These are phyloP conservation scores for Cornus kousa DNA, from an alignment of 148 eudicot species.

Conservation along the genomic window DNA sequence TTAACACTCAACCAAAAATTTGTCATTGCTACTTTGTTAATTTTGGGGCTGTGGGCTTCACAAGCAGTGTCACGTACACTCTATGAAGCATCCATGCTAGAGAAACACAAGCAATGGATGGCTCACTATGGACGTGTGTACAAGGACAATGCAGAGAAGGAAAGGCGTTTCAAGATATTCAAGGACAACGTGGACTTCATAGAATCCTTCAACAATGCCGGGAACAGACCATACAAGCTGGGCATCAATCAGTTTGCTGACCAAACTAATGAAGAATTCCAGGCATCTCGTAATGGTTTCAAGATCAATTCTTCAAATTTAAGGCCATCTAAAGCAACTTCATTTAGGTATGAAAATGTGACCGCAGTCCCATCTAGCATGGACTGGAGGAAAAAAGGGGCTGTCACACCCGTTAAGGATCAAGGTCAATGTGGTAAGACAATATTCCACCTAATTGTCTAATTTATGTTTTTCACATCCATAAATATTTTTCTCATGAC, in stretches of 20 bases:
- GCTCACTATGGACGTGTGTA: conserved; percentile 19
- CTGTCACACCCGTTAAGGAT: conserved; percentile 27
- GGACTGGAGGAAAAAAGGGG: conserved; percentile 33
- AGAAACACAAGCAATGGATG: conserved; percentile 31
- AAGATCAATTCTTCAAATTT: conserved; percentile 8
- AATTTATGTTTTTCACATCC: too few relatives aligned
- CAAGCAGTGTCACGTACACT: conserved; percentile 16
- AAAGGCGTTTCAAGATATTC: conserved; percentile 29
- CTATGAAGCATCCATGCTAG: conserved; percentile 16
- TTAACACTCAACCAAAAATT: conserved; percentile 8
- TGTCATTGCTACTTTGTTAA: conserved; percentile 11
- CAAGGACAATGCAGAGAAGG: conserved; percentile 28
- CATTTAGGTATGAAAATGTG: background rate
- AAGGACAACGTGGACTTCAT: conserved; percentile 24
- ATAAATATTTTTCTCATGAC: too few relatives aligned
- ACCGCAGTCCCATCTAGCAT: conserved; percentile 25
- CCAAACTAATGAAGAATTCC: conserved; percentile 31
- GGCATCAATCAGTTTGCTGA: conserved; percentile 29
- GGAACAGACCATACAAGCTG: conserved; percentile 23
- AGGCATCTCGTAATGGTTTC: conserved; percentile 24
- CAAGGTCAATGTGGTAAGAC: conserved; percentile 36
- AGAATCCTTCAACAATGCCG: conserved; percentile 20
- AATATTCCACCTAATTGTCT: too few relatives aligned
- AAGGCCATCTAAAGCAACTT: background rate
- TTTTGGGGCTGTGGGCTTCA: conserved; percentile 22